Evolutionary conservation across 768 basidiomycete species (phyloP).

Genomic region (Pholiota molesta): DNA sequence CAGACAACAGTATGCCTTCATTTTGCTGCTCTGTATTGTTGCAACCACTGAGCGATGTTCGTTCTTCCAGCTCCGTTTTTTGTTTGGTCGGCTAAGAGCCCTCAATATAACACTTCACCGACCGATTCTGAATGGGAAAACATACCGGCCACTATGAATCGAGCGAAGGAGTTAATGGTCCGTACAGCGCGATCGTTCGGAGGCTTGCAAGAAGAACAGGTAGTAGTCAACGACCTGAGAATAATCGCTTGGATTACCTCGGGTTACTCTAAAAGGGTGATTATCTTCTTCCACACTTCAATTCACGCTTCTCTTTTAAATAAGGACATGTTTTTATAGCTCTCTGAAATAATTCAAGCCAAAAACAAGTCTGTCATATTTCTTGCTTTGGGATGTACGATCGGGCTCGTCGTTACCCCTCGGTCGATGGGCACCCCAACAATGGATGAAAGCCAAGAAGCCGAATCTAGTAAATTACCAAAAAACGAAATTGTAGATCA

Average conservation of each 20-base stretch:
- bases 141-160: slow-evolving; percentile 28
- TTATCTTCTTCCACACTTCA: slow-evolving; percentile 1
- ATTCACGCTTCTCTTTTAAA: neutral
- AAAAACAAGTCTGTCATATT: slow-evolving; percentile 31
- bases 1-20: slow-evolving; percentile 28
- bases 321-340: slow-evolving; percentile 20
- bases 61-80: slow-evolving; percentile 34
- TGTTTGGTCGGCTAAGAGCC: slow-evolving; percentile 20
- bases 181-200: slow-evolving; percentile 36
- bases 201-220: slow-evolving; percentile 25
- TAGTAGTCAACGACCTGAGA: slow-evolving; percentile 36
- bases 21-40: neutral
- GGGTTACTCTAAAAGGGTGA: slow-evolving; percentile 37
- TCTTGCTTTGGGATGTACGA: slow-evolving; percentile 41
- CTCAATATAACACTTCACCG: slow-evolving; percentile 6
- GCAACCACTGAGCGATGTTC: neutral
- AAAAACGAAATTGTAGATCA: slow-evolving; percentile 1
- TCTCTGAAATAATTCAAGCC: slow-evolving; percentile 26
- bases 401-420: slow-evolving; percentile 31
- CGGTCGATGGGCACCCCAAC: slow-evolving; percentile 13
- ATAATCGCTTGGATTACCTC: slow-evolving; percentile 45
- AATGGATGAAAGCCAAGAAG: slow-evolving; percentile 4
- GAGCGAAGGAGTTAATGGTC: slow-evolving; percentile 33
- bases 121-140: slow-evolving; percentile 21
- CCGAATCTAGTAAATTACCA: neutral